A percentile compares a stretch with the other conserved stretches of the same genome.
Conservation (phyloP, 768 basidiomycete species). For the Rhodotorula graminis region DNA sequence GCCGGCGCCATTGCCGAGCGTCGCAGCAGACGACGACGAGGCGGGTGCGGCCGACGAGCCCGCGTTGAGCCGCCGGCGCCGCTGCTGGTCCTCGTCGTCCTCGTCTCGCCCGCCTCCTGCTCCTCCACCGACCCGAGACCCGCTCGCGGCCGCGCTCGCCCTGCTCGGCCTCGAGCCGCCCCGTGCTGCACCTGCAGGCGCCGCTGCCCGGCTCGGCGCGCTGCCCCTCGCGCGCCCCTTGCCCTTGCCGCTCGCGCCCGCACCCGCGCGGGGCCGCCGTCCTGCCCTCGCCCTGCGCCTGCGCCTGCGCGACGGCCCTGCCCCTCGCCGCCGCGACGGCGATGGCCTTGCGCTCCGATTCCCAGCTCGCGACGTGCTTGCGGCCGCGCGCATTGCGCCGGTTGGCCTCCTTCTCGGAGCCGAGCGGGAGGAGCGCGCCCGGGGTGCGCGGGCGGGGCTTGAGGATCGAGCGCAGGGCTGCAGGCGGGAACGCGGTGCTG, state of each 20-base stretch:
- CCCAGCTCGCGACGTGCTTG: conserved; percentile 24
- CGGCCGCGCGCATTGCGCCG: conserved; percentile 22
- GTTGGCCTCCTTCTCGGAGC: conserved; percentile 17
- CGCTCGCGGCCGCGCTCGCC: background rate
- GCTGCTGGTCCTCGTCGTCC: conserved; percentile 7
- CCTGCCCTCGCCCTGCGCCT: background rate
- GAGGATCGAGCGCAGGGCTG: conserved; percentile 17
- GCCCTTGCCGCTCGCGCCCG: background rate
- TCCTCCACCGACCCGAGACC: background rate
- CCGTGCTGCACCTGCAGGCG: too few species aligned
- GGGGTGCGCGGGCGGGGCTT: conserved; percentile 8
- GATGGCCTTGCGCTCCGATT: background rate
- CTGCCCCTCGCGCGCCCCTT: background rate
- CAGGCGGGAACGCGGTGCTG: background rate
- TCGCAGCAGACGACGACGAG: background rate
- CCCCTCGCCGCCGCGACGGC: background rate
- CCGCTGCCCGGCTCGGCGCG: background rate
- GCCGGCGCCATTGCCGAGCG: background rate
- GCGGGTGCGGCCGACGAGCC: background rate
- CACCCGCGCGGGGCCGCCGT: background rate
- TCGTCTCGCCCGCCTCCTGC: background rate
- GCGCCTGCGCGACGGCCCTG: background rate
- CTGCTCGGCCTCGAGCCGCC: background rate
- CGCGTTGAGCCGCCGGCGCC: background rate
- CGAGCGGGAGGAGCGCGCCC: background rate